Evolutionary conservation across 1,139 yeast genomes (phyloP).

Genomic region (Entelexis paramagnoliae): DNA sequence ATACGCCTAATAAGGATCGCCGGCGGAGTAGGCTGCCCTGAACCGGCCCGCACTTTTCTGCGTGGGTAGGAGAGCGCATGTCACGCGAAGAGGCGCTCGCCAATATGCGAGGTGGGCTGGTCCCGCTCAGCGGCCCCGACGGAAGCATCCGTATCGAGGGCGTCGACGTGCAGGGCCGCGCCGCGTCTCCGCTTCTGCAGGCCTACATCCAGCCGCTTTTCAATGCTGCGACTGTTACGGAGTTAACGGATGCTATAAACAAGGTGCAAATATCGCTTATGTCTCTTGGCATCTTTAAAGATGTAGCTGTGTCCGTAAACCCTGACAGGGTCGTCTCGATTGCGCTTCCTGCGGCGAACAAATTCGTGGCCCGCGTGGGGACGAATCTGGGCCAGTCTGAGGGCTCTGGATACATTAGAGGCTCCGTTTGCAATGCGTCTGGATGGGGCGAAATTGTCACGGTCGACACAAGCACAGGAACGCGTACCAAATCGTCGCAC

Average conservation of each 20-base stretch:
- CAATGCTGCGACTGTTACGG: constrained; percentile 26
- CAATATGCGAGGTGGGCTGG: constrained; percentile 10
- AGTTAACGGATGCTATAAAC: constrained; percentile 29
- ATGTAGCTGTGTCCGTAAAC: constrained; percentile 38
- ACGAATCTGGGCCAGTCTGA: constrained; percentile 91
- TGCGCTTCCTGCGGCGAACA: constrained; percentile 27
- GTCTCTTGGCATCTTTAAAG: constrained; percentile 39
- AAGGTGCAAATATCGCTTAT: constrained; percentile 28
- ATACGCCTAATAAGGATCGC: too few species aligned
- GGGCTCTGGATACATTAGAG: constrained; percentile 81
- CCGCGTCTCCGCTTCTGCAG: constrained; percentile 43
- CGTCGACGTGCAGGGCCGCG: constrained; percentile 37
- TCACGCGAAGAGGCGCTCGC: constrained; percentile 17
- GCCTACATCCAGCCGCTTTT: constrained; percentile 50
- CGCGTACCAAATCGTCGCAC: constrained; percentile 57
- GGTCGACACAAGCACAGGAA: constrained; percentile 70
- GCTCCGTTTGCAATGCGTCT: constrained; percentile 51
- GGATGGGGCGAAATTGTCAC: constrained; percentile 81
- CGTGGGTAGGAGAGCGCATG: constrained; percentile 5
- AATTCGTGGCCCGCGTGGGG: constrained; percentile 74
- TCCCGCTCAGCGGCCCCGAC: constrained; percentile 10
- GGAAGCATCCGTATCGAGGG: constrained; percentile 19
- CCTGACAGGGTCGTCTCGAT: constrained; percentile 21
- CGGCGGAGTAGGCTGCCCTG: too few species aligned
- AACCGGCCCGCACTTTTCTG: neutral